These are phyloP conservation scores for Triticum turgidum DNA, from an alignment of 176 grass and related monocot genomes.

Conservation along the genomic window DNA sequence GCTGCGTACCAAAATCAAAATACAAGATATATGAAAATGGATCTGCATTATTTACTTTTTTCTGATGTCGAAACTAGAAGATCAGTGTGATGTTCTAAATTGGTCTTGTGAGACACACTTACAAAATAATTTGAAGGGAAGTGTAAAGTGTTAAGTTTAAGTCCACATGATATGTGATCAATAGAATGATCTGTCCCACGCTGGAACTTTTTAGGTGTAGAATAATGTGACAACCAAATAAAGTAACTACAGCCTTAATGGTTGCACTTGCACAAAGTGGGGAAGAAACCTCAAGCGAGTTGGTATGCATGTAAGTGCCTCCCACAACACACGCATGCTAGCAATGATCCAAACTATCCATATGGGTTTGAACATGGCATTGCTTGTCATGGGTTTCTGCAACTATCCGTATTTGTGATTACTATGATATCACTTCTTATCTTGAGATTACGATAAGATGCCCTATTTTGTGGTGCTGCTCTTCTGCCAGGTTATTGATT, in stretches of 20 bases:
- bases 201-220: slow-evolving; percentile 1
- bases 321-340: no score
- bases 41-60: background rate
- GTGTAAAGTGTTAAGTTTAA: background rate
- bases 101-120: background rate
- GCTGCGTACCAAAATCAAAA: background rate
- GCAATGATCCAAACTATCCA: no score
- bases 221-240: background rate
- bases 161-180: background rate
- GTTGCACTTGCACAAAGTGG: slow-evolving; percentile 4
- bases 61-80: background rate
- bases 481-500: slow-evolving; percentile 54
- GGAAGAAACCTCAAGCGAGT: background rate
- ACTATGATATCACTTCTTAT: slow-evolving; percentile 12
- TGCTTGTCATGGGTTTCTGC: background rate
- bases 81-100: background rate
- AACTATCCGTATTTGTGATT: slow-evolving; percentile 8
- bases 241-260: background rate
- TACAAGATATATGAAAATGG: background rate
- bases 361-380: background rate
- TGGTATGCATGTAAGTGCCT: background rate
- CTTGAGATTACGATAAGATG: background rate
- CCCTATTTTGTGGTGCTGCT: slow-evolving; percentile 29
- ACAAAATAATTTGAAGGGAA: background rate
- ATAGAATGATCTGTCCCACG: background rate